phyloP scores from a whole-genome alignment of 345 rosid species.

The Crucihimalaya himalaica region DNA sequence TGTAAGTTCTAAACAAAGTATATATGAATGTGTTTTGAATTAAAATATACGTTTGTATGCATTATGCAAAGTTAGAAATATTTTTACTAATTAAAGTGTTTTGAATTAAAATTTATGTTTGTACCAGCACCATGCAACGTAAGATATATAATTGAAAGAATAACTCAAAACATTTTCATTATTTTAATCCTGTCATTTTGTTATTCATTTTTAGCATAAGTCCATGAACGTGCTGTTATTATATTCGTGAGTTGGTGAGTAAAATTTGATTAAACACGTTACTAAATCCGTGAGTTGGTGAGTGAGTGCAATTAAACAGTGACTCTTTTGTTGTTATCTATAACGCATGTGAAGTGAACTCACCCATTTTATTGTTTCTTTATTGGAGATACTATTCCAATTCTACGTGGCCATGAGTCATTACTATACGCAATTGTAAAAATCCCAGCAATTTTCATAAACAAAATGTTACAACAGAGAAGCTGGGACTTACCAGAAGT shows the following conservation, averaged over 20 bases:
- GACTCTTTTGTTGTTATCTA: constrained; percentile 11
- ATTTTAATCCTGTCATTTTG: neutral
- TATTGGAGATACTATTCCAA: neutral
- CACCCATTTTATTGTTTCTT: neutral
- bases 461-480: constrained; percentile 18
- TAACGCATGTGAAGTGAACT: neutral
- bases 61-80: too few species aligned
- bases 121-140: too few species aligned
- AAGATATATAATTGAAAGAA: too few species aligned
- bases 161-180: too few species aligned
- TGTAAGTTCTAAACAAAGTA: neutral
- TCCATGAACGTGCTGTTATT: neutral
- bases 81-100: too few species aligned
- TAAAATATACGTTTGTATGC: neutral
- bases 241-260: neutral
- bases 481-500: constrained; percentile 56
- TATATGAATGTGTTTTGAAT: neutral
- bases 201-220: neutral
- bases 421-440: neutral
- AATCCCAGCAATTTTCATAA: neutral
- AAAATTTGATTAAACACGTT: neutral
- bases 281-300: constrained; percentile 6
- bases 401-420: neutral
- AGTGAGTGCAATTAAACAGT: neutral
- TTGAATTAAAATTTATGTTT: too few species aligned